phyloP scores from a whole-genome alignment of 2,329 filamentous ascomycete genomes.

The Cladobotryum mycophilum region DNA sequence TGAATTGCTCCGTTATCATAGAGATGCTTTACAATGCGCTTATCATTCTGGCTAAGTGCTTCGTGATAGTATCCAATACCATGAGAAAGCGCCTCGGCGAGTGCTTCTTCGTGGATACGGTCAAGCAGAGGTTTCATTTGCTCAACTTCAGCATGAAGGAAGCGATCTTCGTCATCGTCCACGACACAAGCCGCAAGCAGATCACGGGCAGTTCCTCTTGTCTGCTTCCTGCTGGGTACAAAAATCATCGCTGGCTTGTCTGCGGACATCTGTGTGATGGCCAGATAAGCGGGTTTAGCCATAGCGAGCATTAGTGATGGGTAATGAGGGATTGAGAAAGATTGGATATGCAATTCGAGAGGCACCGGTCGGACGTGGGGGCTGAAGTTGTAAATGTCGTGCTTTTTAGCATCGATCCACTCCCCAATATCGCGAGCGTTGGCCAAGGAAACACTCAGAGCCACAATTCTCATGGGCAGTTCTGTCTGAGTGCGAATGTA shows the following conservation, averaged over 20 bases:
- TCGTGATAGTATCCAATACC: conserved; percentile 98
- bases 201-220: conserved; percentile 78
- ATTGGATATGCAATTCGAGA: conserved; percentile 89
- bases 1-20: conserved; percentile 87
- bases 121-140: conserved; percentile 78
- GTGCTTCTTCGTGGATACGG: conserved; percentile 75
- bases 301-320: conserved; percentile 98
- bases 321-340: conserved; percentile 92
- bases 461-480: conserved; percentile 77
- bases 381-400: conserved; percentile 98
- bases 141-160: conserved; percentile 76
- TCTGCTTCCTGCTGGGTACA: conserved; percentile 89
- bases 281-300: conserved; percentile 88
- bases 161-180: conserved; percentile 88
- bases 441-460: conserved; percentile 82
- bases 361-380: conserved; percentile 84
- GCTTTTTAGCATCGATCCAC: conserved; percentile 96
- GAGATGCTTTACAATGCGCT: conserved; percentile 87
- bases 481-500: conserved; percentile 88
- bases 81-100: conserved; percentile 85
- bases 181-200: conserved; percentile 79
- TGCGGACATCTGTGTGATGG: conserved; percentile 79
- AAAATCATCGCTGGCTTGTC: conserved; percentile 90
- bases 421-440: conserved; percentile 93
- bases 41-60: conserved; percentile 80